Base-by-base conservation (phyloP, 441 rosid species). In the Euphorbia celastroides region DNA sequence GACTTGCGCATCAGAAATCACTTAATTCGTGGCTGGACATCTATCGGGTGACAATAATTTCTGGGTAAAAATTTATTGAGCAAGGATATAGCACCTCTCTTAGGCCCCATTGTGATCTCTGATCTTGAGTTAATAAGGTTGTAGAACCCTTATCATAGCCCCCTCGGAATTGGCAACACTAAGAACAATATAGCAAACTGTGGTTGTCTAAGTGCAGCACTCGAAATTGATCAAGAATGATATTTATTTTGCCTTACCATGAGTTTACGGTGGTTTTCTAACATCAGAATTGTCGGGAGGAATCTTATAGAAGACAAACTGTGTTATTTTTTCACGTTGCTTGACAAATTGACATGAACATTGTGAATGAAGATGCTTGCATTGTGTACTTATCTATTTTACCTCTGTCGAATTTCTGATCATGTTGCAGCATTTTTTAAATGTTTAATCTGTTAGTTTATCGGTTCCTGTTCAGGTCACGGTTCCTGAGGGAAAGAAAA, bases 401-500 rank as follows among this genome's bases (percentile, higher is more conserved):
- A 14, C 8, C 48, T 60, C 0, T 11, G 19, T 17, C 44, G 46
- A 36, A 28, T 54, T 62, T 48, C 16, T n/a, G 54, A n/a, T n/a
- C n/a, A n/a, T n/a, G n/a, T n/a, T n/a, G n/a, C n/a, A n/a, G n/a
- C n/a, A n/a, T n/a, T n/a, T n/a, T n/a, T n/a, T n/a, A n/a, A n/a
- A n/a, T n/a, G n/a, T n/a, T 19, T 25, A 30, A 62, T 66, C 30
- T 23, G 30, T 17, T 58, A n/a, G n/a, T 30, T 55, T n/a, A 12
- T 58, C 60, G 54, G 48, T 64, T 68, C 16, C 19, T 60, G 23
- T 60, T 61, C 62, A 90, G 98, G 97, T 93, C 67, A 90, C 94
- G 10, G 84, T 75, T 75, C 90, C 92, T 2, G 95, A 81, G 60
- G 95, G 97, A 77, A 81, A 84, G 81, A 85, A 81, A 38, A 78